phyloP scores from a whole-genome alignment of 768 basidiomycete genomes.

The Pleurotus citrinopileatus region DNA sequence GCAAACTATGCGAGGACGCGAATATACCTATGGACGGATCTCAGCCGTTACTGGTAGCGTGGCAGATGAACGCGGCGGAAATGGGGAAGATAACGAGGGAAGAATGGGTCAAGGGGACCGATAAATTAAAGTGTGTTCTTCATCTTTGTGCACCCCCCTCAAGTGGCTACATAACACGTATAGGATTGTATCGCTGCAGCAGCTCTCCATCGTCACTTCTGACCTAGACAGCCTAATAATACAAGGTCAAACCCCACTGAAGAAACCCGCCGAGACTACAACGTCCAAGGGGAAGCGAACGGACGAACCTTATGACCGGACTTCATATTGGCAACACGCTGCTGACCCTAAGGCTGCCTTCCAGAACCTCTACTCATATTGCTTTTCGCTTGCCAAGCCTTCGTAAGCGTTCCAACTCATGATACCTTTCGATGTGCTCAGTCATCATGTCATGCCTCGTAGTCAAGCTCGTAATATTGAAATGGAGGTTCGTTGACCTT shows the following conservation, averaged over 20 bases:
- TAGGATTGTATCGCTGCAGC: slow-evolving; percentile 45
- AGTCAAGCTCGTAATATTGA: slow-evolving; percentile 77
- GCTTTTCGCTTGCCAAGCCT: slow-evolving; percentile 69
- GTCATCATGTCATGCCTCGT: not conserved
- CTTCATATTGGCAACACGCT: slow-evolving; percentile 48
- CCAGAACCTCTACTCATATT: slow-evolving; percentile 64
- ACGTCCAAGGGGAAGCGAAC: slow-evolving; percentile 28
- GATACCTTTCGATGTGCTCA: not conserved
- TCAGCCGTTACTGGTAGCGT: slow-evolving; percentile 68
- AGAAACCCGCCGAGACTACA: slow-evolving; percentile 22
- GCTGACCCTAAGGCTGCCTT: slow-evolving; percentile 52
- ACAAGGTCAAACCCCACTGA: slow-evolving; percentile 38
- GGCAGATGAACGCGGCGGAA: slow-evolving; percentile 69
- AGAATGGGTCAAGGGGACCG: slow-evolving; percentile 67
- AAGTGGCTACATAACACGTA: not conserved
- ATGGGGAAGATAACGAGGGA: slow-evolving; percentile 69
- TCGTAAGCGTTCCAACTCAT: slow-evolving; percentile 45
- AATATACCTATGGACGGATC: slow-evolving; percentile 73
- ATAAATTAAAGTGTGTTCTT: slow-evolving; percentile 10
- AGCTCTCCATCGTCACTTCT: slow-evolving; percentile 42
- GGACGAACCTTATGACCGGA: slow-evolving; percentile 53
- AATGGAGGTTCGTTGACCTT: slow-evolving; percentile 59
- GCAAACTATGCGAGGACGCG: slow-evolving; percentile 65
- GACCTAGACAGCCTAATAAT: slow-evolving; percentile 70
- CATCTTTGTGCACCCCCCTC: not conserved